A percentile compares a stretch with the other conserved stretches of the same genome.
phyloP scores from a whole-genome alignment of 352 stramenopile species.

The Aphanomyces euteiches region DNA sequence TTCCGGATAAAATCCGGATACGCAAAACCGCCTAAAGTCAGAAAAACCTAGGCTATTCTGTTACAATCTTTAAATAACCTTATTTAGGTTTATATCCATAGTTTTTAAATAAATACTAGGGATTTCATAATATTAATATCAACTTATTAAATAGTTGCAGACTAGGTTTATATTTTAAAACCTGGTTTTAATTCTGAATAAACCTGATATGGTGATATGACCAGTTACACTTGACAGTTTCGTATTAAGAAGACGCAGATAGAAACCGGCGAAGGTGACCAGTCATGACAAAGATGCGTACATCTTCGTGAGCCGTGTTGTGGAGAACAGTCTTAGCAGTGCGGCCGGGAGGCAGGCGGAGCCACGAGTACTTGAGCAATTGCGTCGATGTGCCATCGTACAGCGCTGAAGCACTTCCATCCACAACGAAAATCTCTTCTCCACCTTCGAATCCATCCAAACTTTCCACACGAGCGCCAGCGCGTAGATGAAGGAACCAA shows the following conservation, averaged over 20 bases:
- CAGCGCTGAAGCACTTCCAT: too few relatives aligned
- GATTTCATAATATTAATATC: neutral
- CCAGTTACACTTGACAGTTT: too few relatives aligned
- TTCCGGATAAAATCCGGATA: neutral
- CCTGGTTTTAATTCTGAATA: neutral
- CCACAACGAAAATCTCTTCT: neutral
- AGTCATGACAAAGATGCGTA: neutral
- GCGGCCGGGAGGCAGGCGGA: neutral
- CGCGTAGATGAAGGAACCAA: neutral
- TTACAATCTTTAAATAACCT: neutral
- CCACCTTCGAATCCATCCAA: neutral
- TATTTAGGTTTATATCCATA: too few relatives aligned
- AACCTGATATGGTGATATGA: neutral
- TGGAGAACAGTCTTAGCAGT: neutral
- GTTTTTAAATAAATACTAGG: too few relatives aligned
- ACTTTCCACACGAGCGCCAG: neutral
- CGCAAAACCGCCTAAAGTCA: neutral
- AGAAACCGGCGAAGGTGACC: neutral
- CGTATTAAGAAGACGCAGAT: too few relatives aligned
- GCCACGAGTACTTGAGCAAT: conserved; percentile 7
- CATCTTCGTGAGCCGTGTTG: neutral
- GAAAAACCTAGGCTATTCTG: neutral
- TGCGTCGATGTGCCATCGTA: neutral
- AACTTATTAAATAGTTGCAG: neutral
- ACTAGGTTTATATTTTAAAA: neutral